Evolutionary conservation across 441 rosid species (phyloP), one percentile per base, ranked within the genome.

Genomic region (Brassica balearica): DNA sequence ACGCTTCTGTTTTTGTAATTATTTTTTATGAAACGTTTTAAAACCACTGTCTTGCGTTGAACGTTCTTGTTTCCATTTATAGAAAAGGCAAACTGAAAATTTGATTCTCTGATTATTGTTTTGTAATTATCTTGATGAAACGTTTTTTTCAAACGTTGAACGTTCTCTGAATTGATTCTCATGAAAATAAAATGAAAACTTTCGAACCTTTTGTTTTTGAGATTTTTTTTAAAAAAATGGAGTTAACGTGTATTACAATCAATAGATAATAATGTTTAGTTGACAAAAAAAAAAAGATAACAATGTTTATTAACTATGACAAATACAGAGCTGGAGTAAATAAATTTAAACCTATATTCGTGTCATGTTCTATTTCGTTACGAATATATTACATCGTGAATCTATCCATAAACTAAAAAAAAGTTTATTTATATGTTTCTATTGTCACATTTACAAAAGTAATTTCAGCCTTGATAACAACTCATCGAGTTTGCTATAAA

Each of bases 1-100:
- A 72, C 62, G 43, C 65, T 72, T 10, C 12, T 23, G 15, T 72
- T 10, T 36, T 77, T 36, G 72, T 71, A 65, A 64, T 62, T 22
- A 36, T 64, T 64, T 38, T 65, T 0, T 23, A 23, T 25, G 48
- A 38, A 64, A 70, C 23, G 71, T 58, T 12, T n/a, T 43, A 17
- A 59, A 25, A n/a, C 68, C 2, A 58, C 71, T 2, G 72, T 27
- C 61, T 55, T 65, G n/a, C 2, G 67, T 27, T 77, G 76, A 71
- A 12, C 36, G 10, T 34, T 62, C 55, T 9, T 62, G 56, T 62
- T 51, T 60, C 15, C 22, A 15, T 36, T 2, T 43, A 11, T 15
- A 41, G 2, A 43, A 59, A 23, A 43, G 51, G 61, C 32, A 6
- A 67, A 66, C n/a, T 25, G n/a, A 11, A 23, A 58, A 36, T 56